Evolutionary conservation across 805 yeast species (phyloP).

Genomic region (Suhomyces sp.): DNA sequence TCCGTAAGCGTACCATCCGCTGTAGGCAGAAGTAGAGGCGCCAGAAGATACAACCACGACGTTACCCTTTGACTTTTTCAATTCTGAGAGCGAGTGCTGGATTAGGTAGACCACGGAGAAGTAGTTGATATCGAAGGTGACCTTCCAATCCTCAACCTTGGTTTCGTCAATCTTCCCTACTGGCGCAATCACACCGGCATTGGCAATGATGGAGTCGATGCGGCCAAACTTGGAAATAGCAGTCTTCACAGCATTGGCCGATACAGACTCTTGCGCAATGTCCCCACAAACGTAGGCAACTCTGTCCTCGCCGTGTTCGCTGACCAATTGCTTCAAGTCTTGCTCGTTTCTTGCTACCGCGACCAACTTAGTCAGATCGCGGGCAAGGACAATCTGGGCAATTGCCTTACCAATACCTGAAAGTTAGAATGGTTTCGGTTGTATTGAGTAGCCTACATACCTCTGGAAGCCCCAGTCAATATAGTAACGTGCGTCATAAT

Average conservation of each 20-base stretch:
- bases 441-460: constrained; percentile 22
- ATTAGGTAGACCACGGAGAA: constrained; percentile 70
- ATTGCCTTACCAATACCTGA: constrained; percentile 80
- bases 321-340: constrained; percentile 42
- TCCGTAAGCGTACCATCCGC: constrained; percentile 92
- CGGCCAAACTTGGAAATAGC: constrained; percentile 52
- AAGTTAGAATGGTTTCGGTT: not conserved
- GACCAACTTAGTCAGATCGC: constrained; percentile 44
- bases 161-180: constrained; percentile 53
- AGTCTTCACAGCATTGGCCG: constrained; percentile 37
- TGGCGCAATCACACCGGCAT: constrained; percentile 84
- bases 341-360: constrained; percentile 70
- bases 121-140: constrained; percentile 69
- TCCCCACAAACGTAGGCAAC: constrained; percentile 60
- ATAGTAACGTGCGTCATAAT: constrained; percentile 29
- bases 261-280: constrained; percentile 43
- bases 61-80: constrained; percentile 55
- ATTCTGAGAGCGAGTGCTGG: constrained; percentile 51
- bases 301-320: constrained; percentile 44
- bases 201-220: constrained; percentile 64
- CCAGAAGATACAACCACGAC: constrained; percentile 87
- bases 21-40: constrained; percentile 60
- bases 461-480: constrained; percentile 65
- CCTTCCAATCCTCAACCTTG: constrained; percentile 55
- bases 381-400: constrained; percentile 45